Evolutionary conservation across 805 yeast genomes (phyloP).

Genomic region (Priceomyces melissophilus): DNA sequence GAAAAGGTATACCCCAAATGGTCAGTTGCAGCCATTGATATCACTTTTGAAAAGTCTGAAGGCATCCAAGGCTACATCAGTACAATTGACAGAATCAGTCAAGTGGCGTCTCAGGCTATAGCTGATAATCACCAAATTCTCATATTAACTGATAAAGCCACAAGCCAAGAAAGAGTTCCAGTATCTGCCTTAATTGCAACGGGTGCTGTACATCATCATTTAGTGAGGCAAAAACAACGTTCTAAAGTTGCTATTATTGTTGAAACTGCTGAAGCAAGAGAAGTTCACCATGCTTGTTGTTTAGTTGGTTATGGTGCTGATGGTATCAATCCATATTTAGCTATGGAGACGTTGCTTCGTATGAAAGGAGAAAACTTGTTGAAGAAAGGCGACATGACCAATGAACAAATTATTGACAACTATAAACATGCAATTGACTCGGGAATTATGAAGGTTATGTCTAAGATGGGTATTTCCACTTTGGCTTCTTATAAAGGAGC

Average conservation of each 20-base stretch:
- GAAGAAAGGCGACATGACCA: slow-evolving; percentile 49
- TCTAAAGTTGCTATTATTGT: slow-evolving; percentile 88
- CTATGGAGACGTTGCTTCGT: slow-evolving; percentile 81
- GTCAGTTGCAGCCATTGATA: slow-evolving; percentile 80
- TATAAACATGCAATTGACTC: slow-evolving; percentile 83
- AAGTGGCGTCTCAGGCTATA: slow-evolving; percentile 82
- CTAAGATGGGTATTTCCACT: slow-evolving; percentile 98
- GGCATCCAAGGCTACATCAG: slow-evolving; percentile 83
- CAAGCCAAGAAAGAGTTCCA: slow-evolving; percentile 63
- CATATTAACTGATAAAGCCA: slow-evolving; percentile 68
- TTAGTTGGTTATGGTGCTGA: slow-evolving; percentile 97
- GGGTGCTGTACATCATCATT: slow-evolving; percentile 95
- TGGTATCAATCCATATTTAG: slow-evolving; percentile 91
- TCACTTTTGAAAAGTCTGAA: slow-evolving; percentile 78
- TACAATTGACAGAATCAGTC: slow-evolving; percentile 83
- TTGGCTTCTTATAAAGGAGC: slow-evolving; percentile 99
- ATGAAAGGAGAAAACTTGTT: slow-evolving; percentile 79
- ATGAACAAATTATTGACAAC: slow-evolving; percentile 64
- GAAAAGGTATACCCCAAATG: slow-evolving; percentile 78
- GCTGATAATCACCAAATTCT: slow-evolving; percentile 70
- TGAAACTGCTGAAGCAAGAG: slow-evolving; percentile 97
- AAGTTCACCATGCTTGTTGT: slow-evolving; percentile 94
- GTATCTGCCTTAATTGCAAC: slow-evolving; percentile 87
- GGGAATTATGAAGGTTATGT: slow-evolving; percentile 95
- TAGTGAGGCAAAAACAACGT: slow-evolving; percentile 93